phyloP scores from a whole-genome alignment of 805 yeast species.

The Grigorovia yakushimaensis region DNA sequence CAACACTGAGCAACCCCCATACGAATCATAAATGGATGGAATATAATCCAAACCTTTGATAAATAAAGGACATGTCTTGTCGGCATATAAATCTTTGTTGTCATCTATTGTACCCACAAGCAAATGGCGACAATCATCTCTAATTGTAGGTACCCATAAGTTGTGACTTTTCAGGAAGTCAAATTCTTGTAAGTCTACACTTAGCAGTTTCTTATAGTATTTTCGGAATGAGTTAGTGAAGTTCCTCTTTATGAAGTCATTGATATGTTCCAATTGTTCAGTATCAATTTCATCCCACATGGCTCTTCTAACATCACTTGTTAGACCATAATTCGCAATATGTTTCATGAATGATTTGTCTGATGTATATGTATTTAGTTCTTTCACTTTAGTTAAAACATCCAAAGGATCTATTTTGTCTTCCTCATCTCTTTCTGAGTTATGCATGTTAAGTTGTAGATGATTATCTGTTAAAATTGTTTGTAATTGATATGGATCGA shows the following conservation, averaged over 20 bases:
- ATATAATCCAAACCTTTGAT: constrained; percentile 18
- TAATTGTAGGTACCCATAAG: constrained; percentile 24
- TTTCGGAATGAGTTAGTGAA: constrained; percentile 14
- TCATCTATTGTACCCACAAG: constrained; percentile 1
- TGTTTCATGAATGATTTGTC: background rate
- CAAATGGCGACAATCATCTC: constrained; percentile 7
- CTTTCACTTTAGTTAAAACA: background rate
- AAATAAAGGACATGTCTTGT: constrained; percentile 18
- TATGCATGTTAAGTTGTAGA: background rate
- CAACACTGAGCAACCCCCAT: constrained; percentile 19
- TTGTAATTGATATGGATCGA: constrained; percentile 8
- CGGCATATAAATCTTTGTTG: constrained; percentile 5
- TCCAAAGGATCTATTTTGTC: background rate
- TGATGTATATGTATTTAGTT: background rate
- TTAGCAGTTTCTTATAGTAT: constrained; percentile 17
- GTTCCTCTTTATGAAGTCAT: constrained; percentile 1
- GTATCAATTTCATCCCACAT: background rate
- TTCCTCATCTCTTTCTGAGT: background rate
- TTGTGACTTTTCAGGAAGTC: constrained; percentile 17
- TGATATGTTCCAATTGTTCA: background rate
- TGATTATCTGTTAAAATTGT: background rate
- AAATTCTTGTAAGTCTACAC: constrained; percentile 13
- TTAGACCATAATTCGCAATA: background rate
- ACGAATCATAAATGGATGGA: constrained; percentile 16
- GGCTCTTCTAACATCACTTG: background rate